Conservation (phyloP, 306 rosid species). For the Mimosa pudica region DNA sequence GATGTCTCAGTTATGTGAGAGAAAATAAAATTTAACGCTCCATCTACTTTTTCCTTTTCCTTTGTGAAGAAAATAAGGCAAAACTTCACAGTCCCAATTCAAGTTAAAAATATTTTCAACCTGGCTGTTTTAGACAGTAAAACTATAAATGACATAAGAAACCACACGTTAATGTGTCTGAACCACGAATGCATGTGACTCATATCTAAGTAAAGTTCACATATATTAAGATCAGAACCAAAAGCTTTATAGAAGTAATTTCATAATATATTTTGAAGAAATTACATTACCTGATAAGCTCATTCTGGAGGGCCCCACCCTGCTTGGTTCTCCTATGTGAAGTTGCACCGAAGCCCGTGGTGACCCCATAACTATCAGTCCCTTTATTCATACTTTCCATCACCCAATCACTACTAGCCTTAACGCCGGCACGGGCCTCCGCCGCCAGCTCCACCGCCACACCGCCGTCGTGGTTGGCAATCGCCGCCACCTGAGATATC, state of each 20-base stretch:
- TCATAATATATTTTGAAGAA: neutral
- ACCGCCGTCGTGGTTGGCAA: slow-evolving; percentile 36
- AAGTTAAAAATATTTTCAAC: no score
- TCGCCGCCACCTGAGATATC: slow-evolving; percentile 74
- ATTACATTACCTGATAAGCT: slow-evolving; percentile 75
- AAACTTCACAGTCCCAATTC: no score
- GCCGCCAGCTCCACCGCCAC: slow-evolving; percentile 57
- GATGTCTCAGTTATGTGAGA: no score
- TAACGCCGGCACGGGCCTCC: slow-evolving; percentile 58
- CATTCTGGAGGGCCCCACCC: slow-evolving; percentile 92
- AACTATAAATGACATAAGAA: no score
- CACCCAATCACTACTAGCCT: slow-evolving; percentile 92
- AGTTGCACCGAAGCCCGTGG: slow-evolving; percentile 95
- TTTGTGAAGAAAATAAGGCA: no score
- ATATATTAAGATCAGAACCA: no score
- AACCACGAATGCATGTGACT: neutral
- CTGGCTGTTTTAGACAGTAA: no score
- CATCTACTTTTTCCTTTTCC: no score
- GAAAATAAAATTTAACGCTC: no score
- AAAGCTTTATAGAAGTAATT: no score
- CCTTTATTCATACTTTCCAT: slow-evolving; percentile 72
- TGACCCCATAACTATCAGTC: slow-evolving; percentile 83
- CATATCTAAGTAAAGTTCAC: no score
- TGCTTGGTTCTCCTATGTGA: slow-evolving; percentile 86
- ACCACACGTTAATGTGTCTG: no score